These are phyloP conservation scores for Eucalyptus grandis DNA, from an alignment of 345 rosid species.

Conservation along the genomic window DNA sequence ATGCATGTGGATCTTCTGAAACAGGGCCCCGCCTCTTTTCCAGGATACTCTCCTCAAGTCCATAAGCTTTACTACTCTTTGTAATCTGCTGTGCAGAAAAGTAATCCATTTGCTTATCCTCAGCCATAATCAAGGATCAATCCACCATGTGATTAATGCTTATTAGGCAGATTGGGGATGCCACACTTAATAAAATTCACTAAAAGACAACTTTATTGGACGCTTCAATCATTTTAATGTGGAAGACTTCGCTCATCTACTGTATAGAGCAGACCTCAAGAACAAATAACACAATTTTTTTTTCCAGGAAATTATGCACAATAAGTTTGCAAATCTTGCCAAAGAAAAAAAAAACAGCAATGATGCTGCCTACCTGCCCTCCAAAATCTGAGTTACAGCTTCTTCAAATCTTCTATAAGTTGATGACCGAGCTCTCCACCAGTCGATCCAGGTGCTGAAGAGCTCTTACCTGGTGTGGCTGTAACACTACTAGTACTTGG, in stretches of 20 bases:
- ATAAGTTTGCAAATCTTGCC: background rate
- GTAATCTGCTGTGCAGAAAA: background rate
- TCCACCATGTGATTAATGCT: background rate
- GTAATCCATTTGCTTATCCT: background rate
- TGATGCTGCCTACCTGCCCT: background rate
- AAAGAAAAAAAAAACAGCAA: background rate
- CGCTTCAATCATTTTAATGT: background rate
- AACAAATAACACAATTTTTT: background rate
- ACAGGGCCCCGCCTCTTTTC: background rate
- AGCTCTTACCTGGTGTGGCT: background rate
- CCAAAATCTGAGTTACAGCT: constrained; percentile 6
- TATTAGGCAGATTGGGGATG: background rate
- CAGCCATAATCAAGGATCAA: background rate
- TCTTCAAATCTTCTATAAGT: constrained; percentile 37
- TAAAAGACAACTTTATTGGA: background rate
- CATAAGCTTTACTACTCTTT: background rate
- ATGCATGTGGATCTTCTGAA: background rate
- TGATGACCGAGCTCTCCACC: constrained; percentile 3
- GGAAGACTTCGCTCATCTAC: background rate
- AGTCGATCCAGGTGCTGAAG: constrained; percentile 10
- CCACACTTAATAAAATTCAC: background rate
- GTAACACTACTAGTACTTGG: too few relatives aligned
- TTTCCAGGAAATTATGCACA: background rate
- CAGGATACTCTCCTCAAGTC: background rate
- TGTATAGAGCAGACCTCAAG: background rate